Conservation (phyloP, 805 yeast genomes). For the Metschnikowia anglica region DNA sequence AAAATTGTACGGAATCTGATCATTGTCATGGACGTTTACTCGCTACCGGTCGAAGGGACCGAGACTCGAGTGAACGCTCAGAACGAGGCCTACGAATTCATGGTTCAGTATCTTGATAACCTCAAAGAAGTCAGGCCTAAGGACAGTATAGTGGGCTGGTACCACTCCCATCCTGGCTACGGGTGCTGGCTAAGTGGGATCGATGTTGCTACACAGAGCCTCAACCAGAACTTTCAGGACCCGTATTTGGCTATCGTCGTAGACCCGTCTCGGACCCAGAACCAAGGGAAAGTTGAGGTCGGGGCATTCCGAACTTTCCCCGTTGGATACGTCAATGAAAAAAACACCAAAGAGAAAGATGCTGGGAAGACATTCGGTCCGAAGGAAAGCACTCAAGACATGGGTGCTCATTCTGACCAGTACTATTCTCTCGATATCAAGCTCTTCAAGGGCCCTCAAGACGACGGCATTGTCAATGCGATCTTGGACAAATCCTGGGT, state of each 20-base stretch:
- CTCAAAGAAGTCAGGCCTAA: conserved; percentile 46
- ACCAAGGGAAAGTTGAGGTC: conserved; percentile 68
- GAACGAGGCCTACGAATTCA: conserved; percentile 89
- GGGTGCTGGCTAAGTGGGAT: conserved; percentile 96
- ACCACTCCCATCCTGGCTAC: conserved; percentile 94
- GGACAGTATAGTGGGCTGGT: conserved; percentile 93
- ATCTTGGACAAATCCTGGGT: conserved; percentile 27
- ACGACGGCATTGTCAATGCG: conserved; percentile 39
- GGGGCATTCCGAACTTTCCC: conserved; percentile 84
- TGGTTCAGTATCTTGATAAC: conserved; percentile 76
- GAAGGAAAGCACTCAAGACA: conserved; percentile 48
- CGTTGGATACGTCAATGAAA: conserved; percentile 27
- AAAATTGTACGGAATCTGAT: conserved; percentile 55
- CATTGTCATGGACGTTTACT: conserved; percentile 76
- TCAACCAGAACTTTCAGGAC: conserved; percentile 87
- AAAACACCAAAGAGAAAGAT: conserved; percentile 4
- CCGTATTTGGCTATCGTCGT: conserved; percentile 88
- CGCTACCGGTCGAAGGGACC: conserved; percentile 92
- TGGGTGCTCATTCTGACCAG: conserved; percentile 66
- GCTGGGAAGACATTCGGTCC: neutral
- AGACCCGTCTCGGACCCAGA: conserved; percentile 71
- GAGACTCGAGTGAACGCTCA: conserved; percentile 95
- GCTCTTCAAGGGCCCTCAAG: conserved; percentile 54
- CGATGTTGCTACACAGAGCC: conserved; percentile 83
- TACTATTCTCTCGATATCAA: conserved; percentile 68